phyloP scores from a whole-genome alignment of 2,329 filamentous ascomycete genomes.

The Periconia macrospinosa region DNA sequence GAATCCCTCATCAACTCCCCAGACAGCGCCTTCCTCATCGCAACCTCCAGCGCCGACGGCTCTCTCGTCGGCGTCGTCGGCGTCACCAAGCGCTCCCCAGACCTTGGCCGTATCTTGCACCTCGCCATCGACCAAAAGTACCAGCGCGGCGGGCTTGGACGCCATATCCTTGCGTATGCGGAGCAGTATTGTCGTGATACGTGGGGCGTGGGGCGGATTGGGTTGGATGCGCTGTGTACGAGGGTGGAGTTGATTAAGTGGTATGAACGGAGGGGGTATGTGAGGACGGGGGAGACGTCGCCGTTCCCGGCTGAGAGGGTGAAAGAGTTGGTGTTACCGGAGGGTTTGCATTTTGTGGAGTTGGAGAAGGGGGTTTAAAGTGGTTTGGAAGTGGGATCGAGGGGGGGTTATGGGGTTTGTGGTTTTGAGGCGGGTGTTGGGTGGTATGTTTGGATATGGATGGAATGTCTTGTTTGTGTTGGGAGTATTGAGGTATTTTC shows the following conservation, averaged over 20 bases:
- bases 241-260: slow-evolving; percentile 1
- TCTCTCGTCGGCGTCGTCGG: slow-evolving; percentile 1
- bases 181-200: neutral
- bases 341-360: neutral
- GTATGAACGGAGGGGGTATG: slow-evolving; percentile 5
- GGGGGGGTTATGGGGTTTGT: neutral
- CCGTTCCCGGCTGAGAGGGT: slow-evolving; percentile 1
- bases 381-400: too few relatives aligned
- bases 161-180: neutral
- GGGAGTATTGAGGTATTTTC: too few relatives aligned
- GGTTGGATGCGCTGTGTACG: slow-evolving; percentile 1
- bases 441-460: too few relatives aligned
- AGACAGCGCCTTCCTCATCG: slow-evolving; percentile 1
- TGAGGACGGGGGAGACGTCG: slow-evolving; percentile 3
- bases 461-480: too few relatives aligned
- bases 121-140: slow-evolving; percentile 1
- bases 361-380: neutral
- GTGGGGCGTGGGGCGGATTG: slow-evolving; percentile 1
- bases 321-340: neutral
- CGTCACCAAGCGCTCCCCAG: neutral
- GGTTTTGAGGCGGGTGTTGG: neutral
- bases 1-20: slow-evolving; percentile 2
- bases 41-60: neutral
- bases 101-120: slow-evolving; percentile 1
- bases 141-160: slow-evolving; percentile 1